Conservation (phyloP, 768 basidiomycete genomes). For the Cubamyces lactineus region DNA sequence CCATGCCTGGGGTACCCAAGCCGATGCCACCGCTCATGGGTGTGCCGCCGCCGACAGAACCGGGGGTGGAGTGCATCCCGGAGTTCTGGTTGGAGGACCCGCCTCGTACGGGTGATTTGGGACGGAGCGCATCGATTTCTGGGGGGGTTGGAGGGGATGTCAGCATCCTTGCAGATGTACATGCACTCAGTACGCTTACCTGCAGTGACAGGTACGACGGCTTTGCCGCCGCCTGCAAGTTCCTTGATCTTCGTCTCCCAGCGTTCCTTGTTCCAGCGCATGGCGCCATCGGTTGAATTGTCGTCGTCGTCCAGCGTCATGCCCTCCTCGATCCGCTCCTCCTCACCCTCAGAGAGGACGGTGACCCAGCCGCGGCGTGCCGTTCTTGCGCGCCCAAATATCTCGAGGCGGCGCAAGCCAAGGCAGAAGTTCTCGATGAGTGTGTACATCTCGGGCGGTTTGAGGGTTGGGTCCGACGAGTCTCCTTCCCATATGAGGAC, state of each 20-base stretch:
- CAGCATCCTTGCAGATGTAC: not conserved
- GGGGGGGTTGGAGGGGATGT: not conserved
- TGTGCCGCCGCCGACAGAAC: slow-evolving; percentile 20
- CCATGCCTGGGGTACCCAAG: slow-evolving; percentile 21
- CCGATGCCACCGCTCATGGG: too few relatives aligned
- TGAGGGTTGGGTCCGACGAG: slow-evolving; percentile 74
- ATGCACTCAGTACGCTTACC: slow-evolving; percentile 32
- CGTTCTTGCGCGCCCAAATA: slow-evolving; percentile 75
- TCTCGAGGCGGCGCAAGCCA: slow-evolving; percentile 86
- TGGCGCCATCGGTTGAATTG: slow-evolving; percentile 37
- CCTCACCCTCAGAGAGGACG: slow-evolving; percentile 68
- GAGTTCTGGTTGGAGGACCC: slow-evolving; percentile 34
- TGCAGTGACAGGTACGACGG: slow-evolving; percentile 69
- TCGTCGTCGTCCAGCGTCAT: slow-evolving; percentile 34
- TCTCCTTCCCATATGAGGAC: slow-evolving; percentile 98
- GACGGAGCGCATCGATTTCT: slow-evolving; percentile 84
- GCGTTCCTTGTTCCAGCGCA: slow-evolving; percentile 59
- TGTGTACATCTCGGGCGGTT: slow-evolving; percentile 95
- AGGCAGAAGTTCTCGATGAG: slow-evolving; percentile 98
- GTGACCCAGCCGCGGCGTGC: slow-evolving; percentile 92
- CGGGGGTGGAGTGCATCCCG: slow-evolving; percentile 26
- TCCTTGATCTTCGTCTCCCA: slow-evolving; percentile 70
- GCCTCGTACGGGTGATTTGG: slow-evolving; percentile 76
- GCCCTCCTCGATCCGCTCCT: slow-evolving; percentile 49
- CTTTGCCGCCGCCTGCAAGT: slow-evolving; percentile 53